Evolutionary conservation across 805 yeast species (phyloP).

Genomic region (Kodamaea kaohsiungensis): DNA sequence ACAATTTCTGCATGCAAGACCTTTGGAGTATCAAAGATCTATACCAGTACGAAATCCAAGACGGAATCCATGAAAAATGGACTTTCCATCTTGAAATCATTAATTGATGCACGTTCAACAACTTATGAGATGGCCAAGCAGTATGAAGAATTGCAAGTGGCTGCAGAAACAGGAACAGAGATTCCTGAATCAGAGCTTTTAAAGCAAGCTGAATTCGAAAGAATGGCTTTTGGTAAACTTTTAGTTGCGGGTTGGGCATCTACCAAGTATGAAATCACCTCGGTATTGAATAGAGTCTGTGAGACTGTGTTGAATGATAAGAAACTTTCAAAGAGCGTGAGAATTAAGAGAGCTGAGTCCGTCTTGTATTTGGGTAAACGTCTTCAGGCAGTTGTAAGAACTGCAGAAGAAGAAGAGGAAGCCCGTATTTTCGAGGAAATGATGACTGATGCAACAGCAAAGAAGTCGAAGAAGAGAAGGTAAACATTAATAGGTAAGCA

Average conservation of each 20-base stretch:
- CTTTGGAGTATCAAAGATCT: slow-evolving; percentile 83
- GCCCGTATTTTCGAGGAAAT: slow-evolving; percentile 88
- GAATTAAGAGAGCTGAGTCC: slow-evolving; percentile 78
- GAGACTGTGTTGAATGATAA: slow-evolving; percentile 55
- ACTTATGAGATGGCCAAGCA: slow-evolving; percentile 68
- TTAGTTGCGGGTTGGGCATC: slow-evolving; percentile 96
- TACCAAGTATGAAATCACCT: slow-evolving; percentile 84
- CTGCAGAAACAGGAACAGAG: slow-evolving; percentile 30
- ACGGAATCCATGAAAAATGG: slow-evolving; percentile 83
- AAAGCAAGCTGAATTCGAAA: slow-evolving; percentile 69
- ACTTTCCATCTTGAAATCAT: slow-evolving; percentile 76
- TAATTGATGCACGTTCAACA: slow-evolving; percentile 82
- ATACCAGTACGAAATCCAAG: slow-evolving; percentile 79
- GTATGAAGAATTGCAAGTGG: slow-evolving; percentile 48
- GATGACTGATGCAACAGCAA: slow-evolving; percentile 78
- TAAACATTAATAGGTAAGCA: not conserved
- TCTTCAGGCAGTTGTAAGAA: slow-evolving; percentile 66
- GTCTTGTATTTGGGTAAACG: slow-evolving; percentile 69
- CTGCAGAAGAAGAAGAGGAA: slow-evolving; percentile 90
- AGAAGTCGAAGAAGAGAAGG: slow-evolving; percentile 37
- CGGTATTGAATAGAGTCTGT: slow-evolving; percentile 77
- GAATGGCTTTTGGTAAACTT: slow-evolving; percentile 81
- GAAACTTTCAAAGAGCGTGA: slow-evolving; percentile 55
- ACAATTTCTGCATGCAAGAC: slow-evolving; percentile 75
- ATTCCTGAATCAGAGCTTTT: slow-evolving; percentile 36